These are phyloP conservation scores for Colletotrichum coccodes DNA, from an alignment of 2,329 filamentous ascomycete genomes.

Conservation along the genomic window DNA sequence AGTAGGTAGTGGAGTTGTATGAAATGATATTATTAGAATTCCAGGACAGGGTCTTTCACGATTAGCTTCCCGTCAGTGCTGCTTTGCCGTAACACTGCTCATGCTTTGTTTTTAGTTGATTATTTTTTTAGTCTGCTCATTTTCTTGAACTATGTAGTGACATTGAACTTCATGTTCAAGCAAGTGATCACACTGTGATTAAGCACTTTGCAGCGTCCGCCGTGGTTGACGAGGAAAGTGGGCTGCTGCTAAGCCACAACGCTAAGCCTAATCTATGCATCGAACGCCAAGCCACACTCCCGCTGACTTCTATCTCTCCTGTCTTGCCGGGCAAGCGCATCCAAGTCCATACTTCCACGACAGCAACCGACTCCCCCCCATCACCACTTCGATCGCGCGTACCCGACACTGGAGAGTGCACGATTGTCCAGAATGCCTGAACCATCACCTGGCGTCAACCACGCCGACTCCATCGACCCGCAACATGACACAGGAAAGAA, in stretches of 20 bases:
- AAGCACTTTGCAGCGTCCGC: neutral
- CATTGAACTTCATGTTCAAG: neutral
- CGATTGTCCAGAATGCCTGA: slow-evolving; percentile 55
- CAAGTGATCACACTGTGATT: neutral
- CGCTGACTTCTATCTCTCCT: slow-evolving; percentile 29
- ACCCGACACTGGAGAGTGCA: slow-evolving; percentile 8
- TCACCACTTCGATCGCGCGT: slow-evolving; percentile 27
- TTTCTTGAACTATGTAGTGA: too few relatives aligned
- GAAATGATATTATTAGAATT: neutral
- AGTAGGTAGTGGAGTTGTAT: neutral
- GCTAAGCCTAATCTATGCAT: slow-evolving; percentile 19
- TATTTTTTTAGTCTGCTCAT: neutral
- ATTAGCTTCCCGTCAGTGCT: neutral
- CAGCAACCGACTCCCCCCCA: slow-evolving; percentile 1
- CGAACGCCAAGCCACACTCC: slow-evolving; percentile 27
- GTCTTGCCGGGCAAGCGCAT: slow-evolving; percentile 4
- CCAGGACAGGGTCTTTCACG: neutral
- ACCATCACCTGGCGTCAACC: slow-evolving; percentile 54
- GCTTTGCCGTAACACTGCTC: neutral
- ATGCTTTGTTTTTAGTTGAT: neutral
- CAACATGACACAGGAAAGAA: slow-evolving; percentile 62
- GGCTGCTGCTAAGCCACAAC: slow-evolving; percentile 25
- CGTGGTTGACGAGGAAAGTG: slow-evolving; percentile 13
- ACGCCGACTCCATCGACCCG: slow-evolving; percentile 64
- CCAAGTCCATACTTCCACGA: neutral